Percentiles rank a stretch among this genome's conserved stretches.
Evolutionary conservation across 371 early-diverging fungal species (phyloP).

Genomic region (Nematocida sp.): DNA sequence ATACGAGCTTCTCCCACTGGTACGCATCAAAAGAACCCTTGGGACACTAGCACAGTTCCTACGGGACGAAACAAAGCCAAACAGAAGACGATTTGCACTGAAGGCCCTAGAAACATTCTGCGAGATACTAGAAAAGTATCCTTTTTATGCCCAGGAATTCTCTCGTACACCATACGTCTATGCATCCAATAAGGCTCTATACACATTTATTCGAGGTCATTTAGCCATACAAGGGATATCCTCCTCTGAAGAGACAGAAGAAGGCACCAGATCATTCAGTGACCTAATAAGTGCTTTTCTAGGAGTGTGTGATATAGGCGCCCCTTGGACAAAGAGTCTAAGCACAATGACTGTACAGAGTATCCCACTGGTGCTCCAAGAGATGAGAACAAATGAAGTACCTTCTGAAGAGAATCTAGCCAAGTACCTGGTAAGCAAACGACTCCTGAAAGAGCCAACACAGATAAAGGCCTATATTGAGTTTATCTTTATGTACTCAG

Average conservation of each 20-base stretch:
- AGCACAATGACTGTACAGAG: conserved; percentile 21
- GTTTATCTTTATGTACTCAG: conserved; percentile 33
- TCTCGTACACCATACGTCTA: conserved; percentile 47
- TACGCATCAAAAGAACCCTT: conserved; percentile 5
- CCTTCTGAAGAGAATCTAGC: conserved; percentile 10
- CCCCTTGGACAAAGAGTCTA: conserved; percentile 32
- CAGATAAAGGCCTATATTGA: conserved; percentile 29
- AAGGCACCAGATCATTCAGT: neutral
- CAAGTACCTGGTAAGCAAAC: conserved; percentile 30
- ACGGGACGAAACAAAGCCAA: conserved; percentile 31
- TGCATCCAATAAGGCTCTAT: conserved; percentile 47
- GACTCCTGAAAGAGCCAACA: conserved; percentile 40
- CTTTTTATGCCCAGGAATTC: conserved; percentile 48
- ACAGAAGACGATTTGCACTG: conserved; percentile 38
- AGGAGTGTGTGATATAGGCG: neutral
- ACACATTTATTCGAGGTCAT: conserved; percentile 45
- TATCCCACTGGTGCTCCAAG: neutral
- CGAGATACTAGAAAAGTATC: conserved; percentile 48
- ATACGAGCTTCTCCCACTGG: conserved; percentile 36
- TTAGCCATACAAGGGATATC: conserved; percentile 30
- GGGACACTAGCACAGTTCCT: neutral
- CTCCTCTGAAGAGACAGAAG: conserved; percentile 42
- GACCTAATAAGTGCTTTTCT: conserved; percentile 1
- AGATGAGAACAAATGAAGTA: neutral
- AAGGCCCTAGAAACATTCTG: conserved; percentile 44